Base-by-base conservation (phyloP, 495 filamentous ascomycete species). In the Podospora conica region DNA sequence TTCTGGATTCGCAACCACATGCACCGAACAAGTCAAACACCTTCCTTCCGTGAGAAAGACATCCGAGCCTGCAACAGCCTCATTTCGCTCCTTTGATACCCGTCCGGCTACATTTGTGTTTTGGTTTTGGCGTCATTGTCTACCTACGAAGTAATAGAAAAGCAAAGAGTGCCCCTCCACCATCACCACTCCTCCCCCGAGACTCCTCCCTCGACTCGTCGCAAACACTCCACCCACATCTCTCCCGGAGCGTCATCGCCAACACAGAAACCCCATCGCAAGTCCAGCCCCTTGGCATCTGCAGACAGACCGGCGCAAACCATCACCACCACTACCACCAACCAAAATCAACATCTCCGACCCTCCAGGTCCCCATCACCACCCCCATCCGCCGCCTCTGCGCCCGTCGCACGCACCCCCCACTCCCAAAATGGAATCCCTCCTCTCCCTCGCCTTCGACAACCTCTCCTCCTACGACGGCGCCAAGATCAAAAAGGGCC, bases 401-500 rank as follows among this genome's bases (percentile, higher is more conserved):
- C 23, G n/a, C 31, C 33, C 21, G 33, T 31, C 53, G 20, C 60
- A 57, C 40, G 9, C 28, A 55, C 53, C 56, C 21, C 28, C 48
- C 54, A 48, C 12, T 62, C 58, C n/a, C 65, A 70, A 66, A 70
- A 98, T 98, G 95, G 95, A 98, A 80, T 85, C 91, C 60, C 84
- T 98, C 24, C 81, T 98, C 66, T 93, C 93, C 20, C 87, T 96
- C 72, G 91, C 94, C 66, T 98, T 98, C 77, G 93, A 97, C 77
- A 95, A 97, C 77, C 88, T 98, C 62, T 96, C 93, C 58, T 97
- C 94, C 24, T 96, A 92, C 76, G 93, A 97, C 74, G 86, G 85
- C 55, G 79, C 83, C 74, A 95, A 96, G 79, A 90, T 98, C 71
- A 87, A 91, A 57, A 98, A 97, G 80, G 95, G 95, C 29, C 82